Percentiles rank a stretch among this genome's conserved stretches.
Evolutionary conservation across 768 basidiomycete genomes (phyloP).

Genomic region (Tulasnella sp.): DNA sequence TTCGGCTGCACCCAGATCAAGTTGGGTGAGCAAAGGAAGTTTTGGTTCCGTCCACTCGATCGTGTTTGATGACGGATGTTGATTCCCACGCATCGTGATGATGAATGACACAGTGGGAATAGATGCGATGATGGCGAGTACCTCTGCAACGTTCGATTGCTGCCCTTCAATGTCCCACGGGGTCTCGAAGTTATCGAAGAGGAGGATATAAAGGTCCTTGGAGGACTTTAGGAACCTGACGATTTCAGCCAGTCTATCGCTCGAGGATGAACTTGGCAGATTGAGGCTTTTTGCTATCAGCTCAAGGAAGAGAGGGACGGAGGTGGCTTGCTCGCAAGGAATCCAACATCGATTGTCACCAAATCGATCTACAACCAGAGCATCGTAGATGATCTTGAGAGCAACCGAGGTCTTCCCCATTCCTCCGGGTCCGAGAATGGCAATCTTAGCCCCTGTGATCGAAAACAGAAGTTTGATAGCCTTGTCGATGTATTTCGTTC

Average conservation of each 20-base stretch:
- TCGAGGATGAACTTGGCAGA: slow-evolving; percentile 18
- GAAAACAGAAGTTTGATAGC: no score
- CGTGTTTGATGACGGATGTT: background rate
- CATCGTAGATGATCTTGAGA: background rate
- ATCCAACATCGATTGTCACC: background rate
- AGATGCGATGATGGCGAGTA: background rate
- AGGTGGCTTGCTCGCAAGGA: slow-evolving; percentile 1
- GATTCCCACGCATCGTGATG: background rate
- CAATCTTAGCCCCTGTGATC: background rate
- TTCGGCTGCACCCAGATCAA: slow-evolving; percentile 14
- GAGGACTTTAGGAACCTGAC: slow-evolving; percentile 21
- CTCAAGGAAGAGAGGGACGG: background rate
- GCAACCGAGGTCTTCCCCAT: background rate
- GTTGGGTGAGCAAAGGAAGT: background rate
- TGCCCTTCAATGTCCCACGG: background rate
- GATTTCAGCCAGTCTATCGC: background rate
- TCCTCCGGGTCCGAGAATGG: background rate
- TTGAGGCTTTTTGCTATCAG: slow-evolving; percentile 4
- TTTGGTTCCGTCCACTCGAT: slow-evolving; percentile 6
- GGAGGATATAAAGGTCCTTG: slow-evolving; percentile 23
- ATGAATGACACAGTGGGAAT: background rate
- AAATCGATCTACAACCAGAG: background rate
- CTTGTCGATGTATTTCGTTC: no score
- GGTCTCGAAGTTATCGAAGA: slow-evolving; percentile 3
- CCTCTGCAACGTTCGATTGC: background rate